Evolutionary conservation across 192 early-diverging fungal genomes (phyloP), one percentile per base, ranked within the genome.

Genomic region (Endogone sp.): DNA sequence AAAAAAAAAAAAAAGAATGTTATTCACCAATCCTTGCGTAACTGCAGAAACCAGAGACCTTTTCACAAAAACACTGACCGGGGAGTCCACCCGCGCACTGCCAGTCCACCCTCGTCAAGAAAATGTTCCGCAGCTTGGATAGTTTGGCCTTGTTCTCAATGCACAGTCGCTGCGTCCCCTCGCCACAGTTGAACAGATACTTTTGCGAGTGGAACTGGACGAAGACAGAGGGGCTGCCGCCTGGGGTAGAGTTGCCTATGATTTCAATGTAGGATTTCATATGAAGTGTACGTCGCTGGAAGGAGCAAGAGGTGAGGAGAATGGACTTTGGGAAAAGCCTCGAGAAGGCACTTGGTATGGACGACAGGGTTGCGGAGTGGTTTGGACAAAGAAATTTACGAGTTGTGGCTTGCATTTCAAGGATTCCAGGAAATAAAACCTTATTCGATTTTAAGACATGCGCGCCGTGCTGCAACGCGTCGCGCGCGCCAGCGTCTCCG

Each of bases 131-230:
- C 28, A 93, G 65, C 78, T 94, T 96, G 54, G 79, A 75, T 28
- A 94, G 75, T 26, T 86, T 86, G 57, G 91, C 71, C 63, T 82
- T 86, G 65, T 94, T 85, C 76, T 96, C 92, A 70, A 89, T 78
- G 72, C 90, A 88, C 30, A 97, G 74, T 55, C 96, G 86, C 76
- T 98, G 96, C 2, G 88, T 90, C 25, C 94, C 94, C 74, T 98
- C 96, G 57, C 90, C 84, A 73, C 93, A 95, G 81, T 98, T 98
- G 85, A 98, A 93, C 76, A 98, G 80, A 68, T 96, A 96, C 29
- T 92, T 81, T 57, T 91, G 84, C 9, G 64, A 67, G 60, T 92
- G 88, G 78, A 93, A 92, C 65, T 91, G 82, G 26, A 94, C 76
- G 62, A 96, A 66, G 37, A 98, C 75, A 20, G 91, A 87, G 10